A percentile compares a stretch with the other conserved stretches of the same genome.
Conservation (phyloP, 768 basidiomycete species). For the Epithele typhae region DNA sequence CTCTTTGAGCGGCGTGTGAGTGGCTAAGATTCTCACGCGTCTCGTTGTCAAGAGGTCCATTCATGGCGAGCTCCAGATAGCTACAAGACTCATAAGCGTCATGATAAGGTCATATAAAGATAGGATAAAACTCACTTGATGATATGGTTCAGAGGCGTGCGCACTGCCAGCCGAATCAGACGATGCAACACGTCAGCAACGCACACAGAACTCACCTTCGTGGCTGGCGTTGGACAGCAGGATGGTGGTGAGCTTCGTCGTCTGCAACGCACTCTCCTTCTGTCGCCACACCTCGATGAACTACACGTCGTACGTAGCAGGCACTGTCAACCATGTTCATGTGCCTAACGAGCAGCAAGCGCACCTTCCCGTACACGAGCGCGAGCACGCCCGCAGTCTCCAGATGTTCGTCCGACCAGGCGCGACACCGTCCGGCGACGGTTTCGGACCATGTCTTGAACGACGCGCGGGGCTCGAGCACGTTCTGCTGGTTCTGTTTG, state of each 20-base stretch:
- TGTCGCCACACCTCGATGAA: conserved; percentile 87
- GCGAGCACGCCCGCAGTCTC: conserved; percentile 79
- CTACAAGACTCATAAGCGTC: conserved; percentile 26
- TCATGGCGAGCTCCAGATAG: conserved; percentile 77
- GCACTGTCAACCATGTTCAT: not conserved
- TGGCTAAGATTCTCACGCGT: conserved; percentile 70
- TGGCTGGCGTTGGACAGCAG: conserved; percentile 79
- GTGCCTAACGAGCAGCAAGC: not conserved
- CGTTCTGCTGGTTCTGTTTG: conserved; percentile 34
- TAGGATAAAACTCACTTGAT: conserved; percentile 54
- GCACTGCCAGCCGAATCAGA: conserved; percentile 37
- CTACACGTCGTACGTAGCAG: conserved; percentile 27
- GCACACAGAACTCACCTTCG: conserved; percentile 46
- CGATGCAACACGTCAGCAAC: not conserved
- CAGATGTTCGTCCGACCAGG: conserved; percentile 80
- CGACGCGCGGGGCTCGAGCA: conserved; percentile 70
- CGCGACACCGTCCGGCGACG: conserved; percentile 59
- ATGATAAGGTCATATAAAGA: not conserved
- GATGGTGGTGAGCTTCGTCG: conserved; percentile 68
- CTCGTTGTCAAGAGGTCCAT: conserved; percentile 67
- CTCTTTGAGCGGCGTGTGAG: conserved; percentile 79
- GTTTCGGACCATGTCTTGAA: conserved; percentile 80
- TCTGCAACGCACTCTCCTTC: conserved; percentile 69
- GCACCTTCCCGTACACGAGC: conserved; percentile 71
- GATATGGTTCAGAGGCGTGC: conserved; percentile 77